Base-by-base conservation (phyloP, 169 alveolate species). In the Eimeria sp. region DNA sequence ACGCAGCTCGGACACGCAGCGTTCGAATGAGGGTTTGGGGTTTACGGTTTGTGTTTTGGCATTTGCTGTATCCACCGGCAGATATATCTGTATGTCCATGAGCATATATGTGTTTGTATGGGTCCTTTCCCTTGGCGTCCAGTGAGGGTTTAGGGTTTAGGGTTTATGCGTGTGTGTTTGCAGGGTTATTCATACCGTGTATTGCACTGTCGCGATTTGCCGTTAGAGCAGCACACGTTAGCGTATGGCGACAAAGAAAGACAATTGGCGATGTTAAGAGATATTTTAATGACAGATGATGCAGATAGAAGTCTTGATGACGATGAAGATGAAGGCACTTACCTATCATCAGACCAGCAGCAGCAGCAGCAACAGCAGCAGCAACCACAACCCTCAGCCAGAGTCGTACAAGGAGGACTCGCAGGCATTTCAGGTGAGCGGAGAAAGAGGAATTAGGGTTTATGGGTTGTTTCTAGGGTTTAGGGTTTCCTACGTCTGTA, bases 131-230 rank as follows among this genome's bases (percentile, higher is more conserved):
- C 61, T 82, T n/a, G 5, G 34, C 89, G 93, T 54, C 61, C 61
- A 14, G 0, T 54, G 10, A 54, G 61, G 61, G 61, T 54, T 54
- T 54, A 54, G 61, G 61, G 61, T 54, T 54, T 54, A 54, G 61
- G 61, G 61, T 54, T 54, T 54, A 54, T 7, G 61, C 2, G 10
- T 54, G 61, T 54, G 61, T 54, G 61, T 54, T 1, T 54, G 61
- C 16, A 54, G 61, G 97, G 97, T 27, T 95, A 95, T 80, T 54
- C 97, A 9, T 95, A 95, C 63, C 91, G 58, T n/a, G 97, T 95
- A 65, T 45, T 95, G 61, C 96, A 84, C 49, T 92, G 95, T 49
- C 30, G 90, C 25, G 96, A 65, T 27, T 67, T 95, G 57, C 96
- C 96, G 10, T 7, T 95, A 61, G 67, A 95, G 83, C 89, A 63